A percentile compares a stretch with the other conserved stretches of the same genome.
phyloP scores from a whole-genome alignment of 2,329 filamentous ascomycete genomes.

The Domatiomyces catenatus region DNA sequence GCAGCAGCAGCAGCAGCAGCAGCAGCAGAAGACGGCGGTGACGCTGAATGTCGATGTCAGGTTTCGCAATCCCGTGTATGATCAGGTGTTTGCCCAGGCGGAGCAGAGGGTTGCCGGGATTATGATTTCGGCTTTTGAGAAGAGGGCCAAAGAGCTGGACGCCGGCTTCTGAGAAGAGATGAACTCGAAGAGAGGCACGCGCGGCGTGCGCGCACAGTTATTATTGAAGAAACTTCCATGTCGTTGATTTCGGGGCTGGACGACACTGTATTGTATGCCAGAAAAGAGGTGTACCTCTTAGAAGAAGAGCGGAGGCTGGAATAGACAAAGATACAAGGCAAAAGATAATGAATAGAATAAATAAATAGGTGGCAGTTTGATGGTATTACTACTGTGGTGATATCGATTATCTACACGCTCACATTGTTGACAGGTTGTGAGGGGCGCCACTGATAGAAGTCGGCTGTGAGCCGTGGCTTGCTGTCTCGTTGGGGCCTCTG shows the following conservation, averaged over 20 bases:
- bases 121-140: constrained; percentile 91
- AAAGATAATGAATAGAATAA: neutral
- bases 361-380: no score
- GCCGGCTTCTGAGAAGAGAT: no score
- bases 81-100: constrained; percentile 62
- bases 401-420: neutral
- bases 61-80: constrained; percentile 81
- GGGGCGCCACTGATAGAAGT: neutral
- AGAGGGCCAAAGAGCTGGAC: constrained; percentile 49
- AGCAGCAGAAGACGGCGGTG: constrained; percentile 69
- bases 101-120: constrained; percentile 69
- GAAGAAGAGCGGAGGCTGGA: neutral
- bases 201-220: no score
- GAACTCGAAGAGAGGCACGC: no score
- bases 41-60: constrained; percentile 62
- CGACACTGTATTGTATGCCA: neutral
- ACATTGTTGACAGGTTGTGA: neutral
- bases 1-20: no score
- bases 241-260: neutral
- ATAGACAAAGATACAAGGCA: neutral
- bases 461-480: neutral
- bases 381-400: no score
- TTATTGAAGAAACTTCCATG: no score
- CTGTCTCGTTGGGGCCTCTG: neutral
- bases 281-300: neutral